phyloP scores from a whole-genome alignment of 345 rosid genomes.

The Pistacia integerrima region DNA sequence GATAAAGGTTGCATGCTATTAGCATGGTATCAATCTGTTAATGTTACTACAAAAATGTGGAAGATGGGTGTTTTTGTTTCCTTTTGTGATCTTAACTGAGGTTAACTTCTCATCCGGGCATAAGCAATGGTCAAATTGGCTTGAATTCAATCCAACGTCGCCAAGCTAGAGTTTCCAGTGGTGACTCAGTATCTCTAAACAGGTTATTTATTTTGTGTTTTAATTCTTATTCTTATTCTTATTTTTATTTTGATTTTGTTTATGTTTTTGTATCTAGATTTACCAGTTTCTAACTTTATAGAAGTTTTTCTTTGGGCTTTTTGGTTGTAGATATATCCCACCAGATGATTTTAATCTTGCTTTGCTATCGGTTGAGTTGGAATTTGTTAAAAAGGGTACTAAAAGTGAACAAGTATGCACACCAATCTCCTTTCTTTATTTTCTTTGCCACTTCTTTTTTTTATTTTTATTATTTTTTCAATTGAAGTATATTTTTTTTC shows the following conservation, averaged over 20 bases:
- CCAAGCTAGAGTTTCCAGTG: conserved; percentile 81
- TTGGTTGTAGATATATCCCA: conserved; percentile 63
- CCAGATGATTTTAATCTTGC: conserved; percentile 80
- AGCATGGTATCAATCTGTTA: neutral
- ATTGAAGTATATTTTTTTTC: neutral
- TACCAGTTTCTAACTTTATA: neutral
- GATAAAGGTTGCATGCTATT: neutral
- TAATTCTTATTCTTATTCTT: too few relatives aligned
- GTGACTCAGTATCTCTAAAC: conserved; percentile 62
- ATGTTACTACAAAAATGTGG: too few relatives aligned
- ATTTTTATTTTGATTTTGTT: neutral
- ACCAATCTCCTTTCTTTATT: neutral
- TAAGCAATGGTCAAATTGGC: conserved; percentile 63
- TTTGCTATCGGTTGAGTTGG: conserved; percentile 77
- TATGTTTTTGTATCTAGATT: neutral
- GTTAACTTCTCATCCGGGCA: conserved; percentile 70
- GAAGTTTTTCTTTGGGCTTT: neutral
- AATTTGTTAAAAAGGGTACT: conserved; percentile 90
- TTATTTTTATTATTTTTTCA: neutral
- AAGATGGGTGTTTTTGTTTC: neutral
- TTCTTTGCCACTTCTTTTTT: neutral
- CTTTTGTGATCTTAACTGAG: conserved; percentile 43
- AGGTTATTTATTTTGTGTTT: conserved; percentile 40
- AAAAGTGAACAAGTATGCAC: conserved; percentile 75
- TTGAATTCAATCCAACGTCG: conserved; percentile 90